Conservation (phyloP, 1,284 basidiomycete genomes). For the Ustilago crameri region DNA sequence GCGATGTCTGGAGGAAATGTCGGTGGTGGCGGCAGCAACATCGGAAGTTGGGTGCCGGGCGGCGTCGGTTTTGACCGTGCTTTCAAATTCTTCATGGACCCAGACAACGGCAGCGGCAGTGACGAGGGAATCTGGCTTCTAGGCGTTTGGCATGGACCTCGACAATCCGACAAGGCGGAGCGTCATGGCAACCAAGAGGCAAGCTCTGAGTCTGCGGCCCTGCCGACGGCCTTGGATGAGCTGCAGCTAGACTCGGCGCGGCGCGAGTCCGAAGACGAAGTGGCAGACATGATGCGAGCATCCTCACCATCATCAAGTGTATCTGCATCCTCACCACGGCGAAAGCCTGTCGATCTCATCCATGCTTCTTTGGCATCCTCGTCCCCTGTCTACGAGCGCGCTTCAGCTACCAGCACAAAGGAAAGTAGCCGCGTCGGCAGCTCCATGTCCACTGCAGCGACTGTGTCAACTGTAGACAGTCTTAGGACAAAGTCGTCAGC, state of each 20-base stretch:
- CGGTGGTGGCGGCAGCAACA: conserved; percentile 4
- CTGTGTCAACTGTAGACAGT: conserved; percentile 26
- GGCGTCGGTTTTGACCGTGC: conserved; percentile 56
- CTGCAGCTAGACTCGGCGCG: neutral
- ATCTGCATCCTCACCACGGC: conserved; percentile 22
- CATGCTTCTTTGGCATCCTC: conserved; percentile 17
- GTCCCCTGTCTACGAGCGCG: conserved; percentile 11
- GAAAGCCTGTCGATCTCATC: conserved; percentile 16
- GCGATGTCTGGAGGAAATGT: neutral
- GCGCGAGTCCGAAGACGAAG: conserved; percentile 9
- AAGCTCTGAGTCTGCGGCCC: conserved; percentile 1
- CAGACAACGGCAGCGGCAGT: conserved; percentile 20
- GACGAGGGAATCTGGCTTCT: conserved; percentile 62
- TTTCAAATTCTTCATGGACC: conserved; percentile 59
- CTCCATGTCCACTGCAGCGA: conserved; percentile 32
- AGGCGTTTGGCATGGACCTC: conserved; percentile 58
- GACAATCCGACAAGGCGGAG: conserved; percentile 5
- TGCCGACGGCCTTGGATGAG: conserved; percentile 1
- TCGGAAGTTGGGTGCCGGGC: conserved; percentile 29
- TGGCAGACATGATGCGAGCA: conserved; percentile 6
- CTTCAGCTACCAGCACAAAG: conserved; percentile 1
- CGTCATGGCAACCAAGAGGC: neutral
- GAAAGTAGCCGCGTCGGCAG: conserved; percentile 32
- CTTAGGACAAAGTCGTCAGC: conserved; percentile 36
- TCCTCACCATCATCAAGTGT: conserved; percentile 22